Conservation (phyloP, 331 rosid genomes). For the Pyracantha coccinea region DNA sequence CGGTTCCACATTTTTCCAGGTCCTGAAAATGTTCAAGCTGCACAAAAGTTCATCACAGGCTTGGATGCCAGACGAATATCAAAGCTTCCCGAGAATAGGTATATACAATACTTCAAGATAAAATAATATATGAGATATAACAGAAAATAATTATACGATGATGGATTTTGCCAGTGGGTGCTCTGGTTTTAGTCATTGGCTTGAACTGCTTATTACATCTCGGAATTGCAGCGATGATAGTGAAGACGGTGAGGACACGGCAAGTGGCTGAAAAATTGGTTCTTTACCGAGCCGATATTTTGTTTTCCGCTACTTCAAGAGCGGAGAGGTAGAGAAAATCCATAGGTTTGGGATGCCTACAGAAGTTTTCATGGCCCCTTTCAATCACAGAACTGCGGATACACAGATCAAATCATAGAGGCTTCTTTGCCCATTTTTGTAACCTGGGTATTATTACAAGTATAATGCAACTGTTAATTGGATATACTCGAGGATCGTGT, state of each 20-base stretch:
- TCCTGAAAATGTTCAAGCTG: conserved; percentile 79
- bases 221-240: conserved; percentile 68
- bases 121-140: no score
- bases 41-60: conserved; percentile 88
- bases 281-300: neutral
- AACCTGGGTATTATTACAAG: conserved; percentile 9
- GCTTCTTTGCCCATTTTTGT: conserved; percentile 19
- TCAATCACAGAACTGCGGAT: neutral
- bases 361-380: neutral
- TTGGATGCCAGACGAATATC: conserved; percentile 92
- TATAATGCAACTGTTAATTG: neutral
- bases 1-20: conserved; percentile 38
- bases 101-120: neutral
- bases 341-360: neutral
- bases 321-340: conserved; percentile 1
- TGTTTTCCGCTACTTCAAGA: neutral
- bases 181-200: neutral
- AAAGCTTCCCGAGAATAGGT: conserved; percentile 77
- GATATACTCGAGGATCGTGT: neutral
- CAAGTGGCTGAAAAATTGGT: conserved; percentile 31
- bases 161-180: neutral
- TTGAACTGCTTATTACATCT: neutral
- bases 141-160: neutral
- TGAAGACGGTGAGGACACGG: conserved; percentile 57
- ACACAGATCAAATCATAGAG: neutral